Evolutionary conservation across 2,329 filamentous ascomycete species (phyloP), one percentile per base, ranked within the genome.

Genomic region (Didymella keratinophila): DNA sequence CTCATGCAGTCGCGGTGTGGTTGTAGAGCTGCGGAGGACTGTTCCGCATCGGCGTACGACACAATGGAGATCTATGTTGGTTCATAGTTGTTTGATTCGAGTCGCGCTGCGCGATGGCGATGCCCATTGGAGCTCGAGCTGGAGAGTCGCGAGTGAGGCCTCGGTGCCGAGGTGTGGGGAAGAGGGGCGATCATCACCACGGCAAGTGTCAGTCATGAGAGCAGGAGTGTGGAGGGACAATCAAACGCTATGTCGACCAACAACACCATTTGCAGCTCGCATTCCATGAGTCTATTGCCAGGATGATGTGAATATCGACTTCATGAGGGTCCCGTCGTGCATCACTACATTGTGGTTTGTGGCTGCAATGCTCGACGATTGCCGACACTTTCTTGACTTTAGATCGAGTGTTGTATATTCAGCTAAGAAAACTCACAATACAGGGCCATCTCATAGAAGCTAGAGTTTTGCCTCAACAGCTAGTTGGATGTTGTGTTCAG

Each of bases 161-260:
- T 34, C 46, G 46, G 32, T 37, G 46, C 46, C 46, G 46, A 48
- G 46, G 46, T 48, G 21, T 27, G 21, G 45, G 46, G 46, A 37
- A 39, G 30, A 37, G 30, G 30, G 30, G 45, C 30, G 20, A 36
- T 48, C 18, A 25, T 20, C 44, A 25, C 12, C 30, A 27, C 11
- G n/a, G 23, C 23, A 16, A 42, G 20, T 42, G 12, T 14, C 20
- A 8, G 9, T 11, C 39, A 42, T 18, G 10, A 25, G 20, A 42
- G 39, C 14, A 18, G 23, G 2, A 27, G n/a, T 8, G 14, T 43
- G 41, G 20, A 39, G 5, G 2, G 39, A 42, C 4, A 20, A 14
- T 11, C n/a, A 20, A 23, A 28, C 27, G 27, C 18, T 2, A 9
- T 5, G 1, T 20, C 18, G 21, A 10, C n/a, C 18, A 2, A 41